Conservation (phyloP, 257 asterid species). For the Scutellaria galericulata region DNA sequence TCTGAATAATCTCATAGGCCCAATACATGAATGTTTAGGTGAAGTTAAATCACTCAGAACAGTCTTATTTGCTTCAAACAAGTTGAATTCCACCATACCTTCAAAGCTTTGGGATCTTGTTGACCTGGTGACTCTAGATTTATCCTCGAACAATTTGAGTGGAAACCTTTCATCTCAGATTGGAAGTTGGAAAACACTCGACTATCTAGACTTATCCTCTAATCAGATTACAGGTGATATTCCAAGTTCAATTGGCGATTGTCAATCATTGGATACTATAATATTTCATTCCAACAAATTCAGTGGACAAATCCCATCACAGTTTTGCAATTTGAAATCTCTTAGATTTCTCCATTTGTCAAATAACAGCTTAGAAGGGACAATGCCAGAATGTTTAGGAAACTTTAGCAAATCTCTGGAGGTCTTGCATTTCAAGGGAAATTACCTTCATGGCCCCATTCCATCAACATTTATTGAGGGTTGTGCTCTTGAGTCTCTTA, state of each 20-base stretch:
- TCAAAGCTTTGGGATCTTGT: constrained; percentile 29
- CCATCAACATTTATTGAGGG: no score
- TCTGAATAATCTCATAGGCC: constrained; percentile 38
- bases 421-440: no score
- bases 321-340: no score
- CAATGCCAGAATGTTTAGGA: no score
- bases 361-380: no score
- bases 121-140: neutral
- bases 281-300: no score
- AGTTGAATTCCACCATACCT: constrained; percentile 40
- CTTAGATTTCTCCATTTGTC: no score
- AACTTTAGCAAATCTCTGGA: no score
- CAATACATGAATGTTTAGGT: constrained; percentile 44
- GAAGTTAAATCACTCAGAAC: constrained; percentile 27
- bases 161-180: neutral
- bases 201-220: constrained; percentile 30
- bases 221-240: constrained; percentile 41
- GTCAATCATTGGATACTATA: constrained; percentile 21
- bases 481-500: no score
- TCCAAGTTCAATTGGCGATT: constrained; percentile 34
- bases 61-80: constrained; percentile 30
- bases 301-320: no score
- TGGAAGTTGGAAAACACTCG: neutral
- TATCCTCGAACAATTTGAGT: neutral
- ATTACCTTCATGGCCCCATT: no score